Evolutionary conservation across 1,139 yeast genomes (phyloP).

Genomic region (Geotrichum reessii): DNA sequence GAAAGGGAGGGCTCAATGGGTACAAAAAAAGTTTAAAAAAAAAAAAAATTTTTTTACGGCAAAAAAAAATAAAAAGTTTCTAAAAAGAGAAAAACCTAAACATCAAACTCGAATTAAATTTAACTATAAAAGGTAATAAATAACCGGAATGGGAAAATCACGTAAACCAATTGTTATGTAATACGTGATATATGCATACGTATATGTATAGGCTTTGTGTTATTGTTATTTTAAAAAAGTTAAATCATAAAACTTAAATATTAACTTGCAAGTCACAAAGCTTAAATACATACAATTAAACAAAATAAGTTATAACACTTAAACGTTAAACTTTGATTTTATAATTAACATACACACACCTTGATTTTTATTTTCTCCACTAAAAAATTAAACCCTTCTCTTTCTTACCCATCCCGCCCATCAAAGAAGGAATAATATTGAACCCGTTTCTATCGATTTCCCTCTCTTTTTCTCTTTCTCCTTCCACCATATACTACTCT

Average conservation of each 20-base stretch:
- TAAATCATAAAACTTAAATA: neutral
- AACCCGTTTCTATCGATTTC: neutral
- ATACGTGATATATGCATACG: too few species aligned
- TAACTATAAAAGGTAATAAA: neutral
- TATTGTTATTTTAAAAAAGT: neutral
- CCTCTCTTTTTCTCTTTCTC: neutral
- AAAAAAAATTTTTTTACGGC: too few species aligned
- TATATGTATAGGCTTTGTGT: too few species aligned
- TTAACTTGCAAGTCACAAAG: neutral
- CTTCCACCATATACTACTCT: neutral
- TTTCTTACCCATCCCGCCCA: neutral
- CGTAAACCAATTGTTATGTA: neutral
- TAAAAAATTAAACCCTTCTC: neutral
- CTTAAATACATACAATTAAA: too few species aligned
- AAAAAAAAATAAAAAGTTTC: neutral
- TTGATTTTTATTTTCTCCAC: too few species aligned
- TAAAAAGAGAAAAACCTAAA: neutral
- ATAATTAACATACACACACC: too few species aligned
- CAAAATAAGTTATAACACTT: too few species aligned
- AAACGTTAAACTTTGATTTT: too few species aligned
- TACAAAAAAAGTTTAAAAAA: too few species aligned
- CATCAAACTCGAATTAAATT: neutral
- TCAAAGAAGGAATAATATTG: neutral
- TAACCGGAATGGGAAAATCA: neutral
- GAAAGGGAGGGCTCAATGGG: too few species aligned